Base-by-base conservation (phyloP, 1,284 basidiomycete species). In the Tilletia horrida region DNA sequence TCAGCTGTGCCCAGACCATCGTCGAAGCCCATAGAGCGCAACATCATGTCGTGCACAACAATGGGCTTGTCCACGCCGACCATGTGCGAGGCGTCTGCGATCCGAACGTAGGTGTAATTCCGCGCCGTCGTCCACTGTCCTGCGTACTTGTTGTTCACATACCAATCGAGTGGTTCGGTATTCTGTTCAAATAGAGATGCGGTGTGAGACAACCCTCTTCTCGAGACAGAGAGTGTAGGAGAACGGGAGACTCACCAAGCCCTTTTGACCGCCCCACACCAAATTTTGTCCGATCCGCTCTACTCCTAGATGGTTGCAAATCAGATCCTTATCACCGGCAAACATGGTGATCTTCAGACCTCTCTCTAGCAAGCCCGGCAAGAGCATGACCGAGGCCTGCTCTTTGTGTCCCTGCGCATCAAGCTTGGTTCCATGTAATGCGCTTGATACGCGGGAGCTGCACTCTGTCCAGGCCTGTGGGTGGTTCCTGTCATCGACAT, bases 31-130 rank as follows among this genome's bases (percentile, higher is more conserved):
- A 81, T 77, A 64, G 77, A 81, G 25, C 78, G 70, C 3, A 81
- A 88, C 77, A 98, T 95, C 96, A 98, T 97, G 83, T 98, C 95
- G 82, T 97, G 93, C 3, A 92, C 86, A 40, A 90, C 88, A 66
- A 92, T 86, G 0, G 94, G 95, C 13, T 90, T 85, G 83, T 98
- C 95, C 80, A 88, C 95, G 0, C 92, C 92, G 35, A 90, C 92
- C 85, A 85, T 80, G 69, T 78, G 80, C 55, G 76, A 78, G 14
- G 75, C 92, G 68, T 92, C 91, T 48, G 77, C 76, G 31, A 86
- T 90, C 84, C 93, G 93, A 72, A 89, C 91, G 78, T 96, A 97
- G n/a, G 93, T 94, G 75, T 98, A 83, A 80, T 94, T 94, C 62
- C 95, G 86, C 2, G 90, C 89, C 13, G 88, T 85, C 23, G 90